phyloP scores from a whole-genome alignment of 169 alveolate genomes.

The Perkinsus olseni region DNA sequence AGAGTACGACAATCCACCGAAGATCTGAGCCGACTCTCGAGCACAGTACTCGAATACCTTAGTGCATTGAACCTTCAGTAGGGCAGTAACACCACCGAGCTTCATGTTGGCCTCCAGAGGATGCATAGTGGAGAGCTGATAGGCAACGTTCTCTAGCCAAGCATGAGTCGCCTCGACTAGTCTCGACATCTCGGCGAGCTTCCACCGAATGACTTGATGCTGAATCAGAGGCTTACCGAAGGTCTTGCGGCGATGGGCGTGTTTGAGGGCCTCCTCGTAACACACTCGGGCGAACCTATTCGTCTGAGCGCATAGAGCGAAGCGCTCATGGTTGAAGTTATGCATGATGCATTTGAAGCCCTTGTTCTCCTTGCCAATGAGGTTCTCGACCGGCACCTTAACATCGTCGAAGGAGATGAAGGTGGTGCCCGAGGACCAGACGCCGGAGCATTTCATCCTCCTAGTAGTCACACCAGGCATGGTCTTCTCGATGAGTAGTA shows the following conservation, averaged over 20 bases:
- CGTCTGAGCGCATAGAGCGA: neutral
- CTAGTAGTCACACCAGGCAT: constrained; percentile 32
- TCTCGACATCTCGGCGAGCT: constrained; percentile 33
- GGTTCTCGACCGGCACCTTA: constrained; percentile 24
- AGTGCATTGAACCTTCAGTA: constrained; percentile 25
- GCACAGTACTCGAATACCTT: constrained; percentile 26
- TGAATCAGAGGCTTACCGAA: constrained; percentile 25
- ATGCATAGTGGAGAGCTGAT: constrained; percentile 20
- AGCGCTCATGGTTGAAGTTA: constrained; percentile 23
- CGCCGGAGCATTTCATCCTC: constrained; percentile 35
- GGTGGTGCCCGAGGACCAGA: constrained; percentile 36
- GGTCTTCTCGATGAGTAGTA: constrained; percentile 23
- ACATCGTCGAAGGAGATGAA: constrained; percentile 35
- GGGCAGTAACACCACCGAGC: constrained; percentile 25
- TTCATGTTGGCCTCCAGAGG: constrained; percentile 18
- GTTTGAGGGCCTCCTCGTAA: constrained; percentile 24
- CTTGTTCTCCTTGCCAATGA: constrained; percentile 26
- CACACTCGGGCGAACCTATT: constrained; percentile 25
- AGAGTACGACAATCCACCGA: constrained; percentile 27
- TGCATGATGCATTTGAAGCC: constrained; percentile 28
- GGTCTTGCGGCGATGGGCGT: constrained; percentile 24
- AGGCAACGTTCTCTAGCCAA: constrained; percentile 16
- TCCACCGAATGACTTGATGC: constrained; percentile 34
- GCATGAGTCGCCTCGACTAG: constrained; percentile 22
- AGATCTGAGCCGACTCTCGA: constrained; percentile 29